Evolutionary conservation across 116 monocot genomes (phyloP).

Genomic region (Cymodocea nodosa): DNA sequence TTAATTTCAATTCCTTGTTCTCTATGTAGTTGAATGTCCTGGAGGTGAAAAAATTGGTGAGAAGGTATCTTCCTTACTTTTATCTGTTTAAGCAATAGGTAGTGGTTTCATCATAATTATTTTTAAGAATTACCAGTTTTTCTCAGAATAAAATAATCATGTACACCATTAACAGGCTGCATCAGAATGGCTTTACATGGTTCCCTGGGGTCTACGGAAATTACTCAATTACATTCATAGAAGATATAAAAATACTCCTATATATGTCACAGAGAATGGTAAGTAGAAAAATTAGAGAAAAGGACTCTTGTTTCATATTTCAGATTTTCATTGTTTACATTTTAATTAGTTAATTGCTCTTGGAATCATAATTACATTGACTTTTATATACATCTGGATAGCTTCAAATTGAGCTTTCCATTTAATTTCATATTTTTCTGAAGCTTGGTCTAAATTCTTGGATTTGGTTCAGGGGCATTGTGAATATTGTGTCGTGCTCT

Average conservation of each 20-base stretch:
- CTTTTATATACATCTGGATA: too few species aligned
- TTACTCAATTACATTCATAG: constrained; percentile 54
- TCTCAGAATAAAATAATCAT: background rate
- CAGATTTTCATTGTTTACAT: too few species aligned
- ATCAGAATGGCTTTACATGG: constrained; percentile 85
- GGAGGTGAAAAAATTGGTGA: constrained; percentile 61
- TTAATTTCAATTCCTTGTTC: constrained; percentile 2
- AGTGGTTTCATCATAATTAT: background rate
- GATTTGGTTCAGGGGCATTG: too few species aligned
- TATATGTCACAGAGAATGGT: constrained; percentile 96
- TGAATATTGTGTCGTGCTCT: too few species aligned
- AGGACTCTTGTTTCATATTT: background rate
- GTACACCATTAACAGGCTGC: constrained; percentile 55
- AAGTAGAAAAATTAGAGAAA: background rate
- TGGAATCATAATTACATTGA: too few species aligned
- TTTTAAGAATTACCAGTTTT: background rate
- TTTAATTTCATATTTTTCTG: too few species aligned
- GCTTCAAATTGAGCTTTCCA: too few species aligned
- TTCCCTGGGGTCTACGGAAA: constrained; percentile 85
- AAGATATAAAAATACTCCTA: constrained; percentile 45
- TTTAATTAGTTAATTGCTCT: too few species aligned
- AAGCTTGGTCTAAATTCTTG: too few species aligned
- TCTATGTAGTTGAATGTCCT: constrained; percentile 32
- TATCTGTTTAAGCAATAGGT: background rate
- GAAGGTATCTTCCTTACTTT: constrained; percentile 20